Evolutionary conservation across 331 rosid genomes (phyloP).

Genomic region (Quercus lobata): DNA sequence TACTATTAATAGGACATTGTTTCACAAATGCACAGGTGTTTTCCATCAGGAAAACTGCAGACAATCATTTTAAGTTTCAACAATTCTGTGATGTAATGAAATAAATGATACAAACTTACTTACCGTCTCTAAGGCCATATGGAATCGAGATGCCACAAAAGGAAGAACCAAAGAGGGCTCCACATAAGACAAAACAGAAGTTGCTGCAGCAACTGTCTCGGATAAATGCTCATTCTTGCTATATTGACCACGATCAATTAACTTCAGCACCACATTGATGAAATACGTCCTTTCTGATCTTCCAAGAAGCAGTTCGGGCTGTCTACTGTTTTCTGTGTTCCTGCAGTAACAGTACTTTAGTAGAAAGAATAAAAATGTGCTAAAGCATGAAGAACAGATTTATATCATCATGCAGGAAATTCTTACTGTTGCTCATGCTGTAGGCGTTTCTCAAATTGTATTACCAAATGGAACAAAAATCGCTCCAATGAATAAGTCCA

Average conservation of each 20-base stretch:
- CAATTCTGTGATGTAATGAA: constrained; percentile 26
- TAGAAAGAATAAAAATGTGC: constrained; percentile 29
- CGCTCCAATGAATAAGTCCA: constrained; percentile 93
- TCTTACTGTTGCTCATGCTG: constrained; percentile 82
- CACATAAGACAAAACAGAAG: constrained; percentile 88
- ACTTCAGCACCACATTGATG: constrained; percentile 76
- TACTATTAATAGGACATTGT: constrained; percentile 3
- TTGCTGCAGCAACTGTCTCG: constrained; percentile 91
- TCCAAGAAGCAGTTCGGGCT: constrained; percentile 56
- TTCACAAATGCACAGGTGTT: constrained; percentile 4
- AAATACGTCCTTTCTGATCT: constrained; percentile 73
- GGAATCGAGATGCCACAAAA: constrained; percentile 96
- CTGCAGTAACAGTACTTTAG: constrained; percentile 47
- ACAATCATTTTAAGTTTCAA: constrained; percentile 2
- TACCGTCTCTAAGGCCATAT: constrained; percentile 99
- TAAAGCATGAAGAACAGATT: constrained; percentile 10
- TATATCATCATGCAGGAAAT: constrained; percentile 17
- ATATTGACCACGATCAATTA: constrained; percentile 96
- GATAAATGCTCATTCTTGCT: constrained; percentile 98
- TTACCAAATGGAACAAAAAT: constrained; percentile 75
- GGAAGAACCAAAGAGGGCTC: constrained; percentile 92
- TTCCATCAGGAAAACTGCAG: constrained; percentile 5
- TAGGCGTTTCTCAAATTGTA: constrained; percentile 87
- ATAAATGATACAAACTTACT: constrained; percentile 34
- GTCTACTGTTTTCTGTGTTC: constrained; percentile 36